These are phyloP conservation scores for Nakazawaea pomicola DNA, from an alignment of 805 yeast genomes.

Conservation along the genomic window DNA sequence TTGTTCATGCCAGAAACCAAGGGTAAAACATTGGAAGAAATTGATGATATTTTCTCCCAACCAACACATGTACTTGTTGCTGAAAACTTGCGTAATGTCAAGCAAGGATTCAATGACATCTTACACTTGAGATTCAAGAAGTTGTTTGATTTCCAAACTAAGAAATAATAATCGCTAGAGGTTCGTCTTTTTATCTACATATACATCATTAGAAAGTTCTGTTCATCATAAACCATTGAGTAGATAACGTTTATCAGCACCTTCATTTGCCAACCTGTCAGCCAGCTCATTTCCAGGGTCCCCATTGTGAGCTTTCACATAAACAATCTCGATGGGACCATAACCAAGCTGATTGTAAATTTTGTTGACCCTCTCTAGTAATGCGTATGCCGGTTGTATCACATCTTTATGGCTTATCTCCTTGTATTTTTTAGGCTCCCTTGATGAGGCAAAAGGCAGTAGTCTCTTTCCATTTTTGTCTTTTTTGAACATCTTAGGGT, in stretches of 20 bases:
- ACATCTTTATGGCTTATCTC: slow-evolving; percentile 49
- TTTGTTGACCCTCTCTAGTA: slow-evolving; percentile 29
- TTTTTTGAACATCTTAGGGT: not conserved
- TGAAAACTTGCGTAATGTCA: slow-evolving; percentile 26
- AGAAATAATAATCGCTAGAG: too few species aligned
- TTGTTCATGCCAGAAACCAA: slow-evolving; percentile 69
- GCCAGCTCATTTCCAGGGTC: slow-evolving; percentile 71
- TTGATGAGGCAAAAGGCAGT: not conserved
- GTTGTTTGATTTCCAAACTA: not conserved
- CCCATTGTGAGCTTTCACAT: slow-evolving; percentile 75
- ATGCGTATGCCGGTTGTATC: slow-evolving; percentile 28
- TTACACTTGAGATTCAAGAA: slow-evolving; percentile 6
- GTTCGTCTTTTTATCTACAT: too few species aligned
- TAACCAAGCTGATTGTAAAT: slow-evolving; percentile 30
- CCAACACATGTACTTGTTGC: slow-evolving; percentile 36
- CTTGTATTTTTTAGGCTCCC: slow-evolving; percentile 21
- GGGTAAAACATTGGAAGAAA: slow-evolving; percentile 66
- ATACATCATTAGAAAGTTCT: too few species aligned
- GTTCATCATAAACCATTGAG: too few species aligned
- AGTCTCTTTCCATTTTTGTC: not conserved
- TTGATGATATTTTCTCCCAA: slow-evolving; percentile 55
- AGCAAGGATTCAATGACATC: slow-evolving; percentile 5
- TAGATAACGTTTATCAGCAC: slow-evolving; percentile 33
- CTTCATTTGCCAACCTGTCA: slow-evolving; percentile 67
- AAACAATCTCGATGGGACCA: slow-evolving; percentile 33